Evolutionary conservation across 140 eudicot species (phyloP).

Genomic region (Ambrosia hybrid): DNA sequence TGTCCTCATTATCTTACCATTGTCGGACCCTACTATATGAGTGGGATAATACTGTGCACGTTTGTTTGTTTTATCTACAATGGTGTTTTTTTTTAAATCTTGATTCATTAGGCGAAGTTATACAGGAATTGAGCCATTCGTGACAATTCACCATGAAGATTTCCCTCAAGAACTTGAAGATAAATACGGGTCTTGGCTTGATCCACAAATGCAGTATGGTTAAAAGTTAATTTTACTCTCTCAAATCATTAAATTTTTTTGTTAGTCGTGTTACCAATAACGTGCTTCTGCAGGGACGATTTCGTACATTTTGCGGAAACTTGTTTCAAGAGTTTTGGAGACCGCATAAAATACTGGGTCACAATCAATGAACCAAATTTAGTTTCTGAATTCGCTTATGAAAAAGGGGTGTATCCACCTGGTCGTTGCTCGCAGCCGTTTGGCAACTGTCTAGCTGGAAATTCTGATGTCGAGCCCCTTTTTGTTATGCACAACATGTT

Average conservation of each 20-base stretch:
- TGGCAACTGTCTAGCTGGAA: constrained; percentile 61
- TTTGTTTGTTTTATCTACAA: too few species aligned
- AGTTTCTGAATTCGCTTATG: constrained; percentile 37
- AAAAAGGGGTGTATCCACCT: constrained; percentile 55
- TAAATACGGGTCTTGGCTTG: constrained; percentile 73
- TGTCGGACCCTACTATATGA: too few species aligned
- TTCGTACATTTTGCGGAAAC: constrained; percentile 62
- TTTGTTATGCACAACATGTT: constrained; percentile 60
- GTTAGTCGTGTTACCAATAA: background rate
- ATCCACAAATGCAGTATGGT: constrained; percentile 74
- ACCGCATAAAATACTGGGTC: constrained; percentile 74
- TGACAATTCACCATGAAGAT: constrained; percentile 79
- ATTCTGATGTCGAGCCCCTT: constrained; percentile 80
- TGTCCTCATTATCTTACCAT: too few species aligned
- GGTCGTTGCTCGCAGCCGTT: constrained; percentile 68
- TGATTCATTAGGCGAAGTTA: constrained; percentile 11
- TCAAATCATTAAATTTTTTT: background rate
- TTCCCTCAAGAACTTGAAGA: constrained; percentile 78
- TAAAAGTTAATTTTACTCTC: background rate
- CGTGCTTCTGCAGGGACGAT: constrained; percentile 57
- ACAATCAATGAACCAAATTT: constrained; percentile 79
- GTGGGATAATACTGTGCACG: too few species aligned
- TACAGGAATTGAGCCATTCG: constrained; percentile 77
- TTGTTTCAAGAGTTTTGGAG: constrained; percentile 66
- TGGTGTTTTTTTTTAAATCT: background rate